Evolutionary conservation across 208 protist species (phyloP), one percentile per base, ranked within the genome.

Genomic region (Crithidia fasciculata): DNA sequence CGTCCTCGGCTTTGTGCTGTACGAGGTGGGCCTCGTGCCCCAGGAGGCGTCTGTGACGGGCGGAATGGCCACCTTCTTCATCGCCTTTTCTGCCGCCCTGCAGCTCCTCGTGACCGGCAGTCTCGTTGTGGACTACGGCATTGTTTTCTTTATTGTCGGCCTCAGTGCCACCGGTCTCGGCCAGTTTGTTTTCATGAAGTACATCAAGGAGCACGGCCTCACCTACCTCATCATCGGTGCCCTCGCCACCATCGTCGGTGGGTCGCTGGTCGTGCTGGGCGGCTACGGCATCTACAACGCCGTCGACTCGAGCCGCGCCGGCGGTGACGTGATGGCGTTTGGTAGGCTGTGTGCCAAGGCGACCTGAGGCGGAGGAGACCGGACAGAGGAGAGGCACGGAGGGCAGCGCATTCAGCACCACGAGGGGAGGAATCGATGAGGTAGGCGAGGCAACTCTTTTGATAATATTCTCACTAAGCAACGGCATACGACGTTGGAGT

Each of bases 1-100:
- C 18, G 87, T 96, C 13, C 68, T 96, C 1, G 85, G 92, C 41
- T 94, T 96, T 64, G 82, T 96, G 28, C 69, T 96, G 44, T 92
- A 94, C 77, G 89, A 96, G 63, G 84, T 90, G 13, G 82, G 79
- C 16, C 66, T 96, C 47, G 80, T 77, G 13, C 92, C 92, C 4
- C 86, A 93, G 63, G 89, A 93, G 63, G 84, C 86, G 3, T 94
- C 92, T 37, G 88, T 82, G 59, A 96, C 92, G 0, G 66, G 83
- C 41, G 86, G 88, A 36, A 82, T 90, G 74, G 84, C 87, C 2
- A 96, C 92, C 10, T 89, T 89, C 67, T 92, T 96, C 64, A 91
- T 96, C 44, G 87, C 92, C 58, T 91, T 92, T 72, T 86, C 87
- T 4, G 69, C 88, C 10, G 79, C 72, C 0, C 54, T 91, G 68